Evolutionary conservation across 83 land plant species (phyloP).

Genomic region (Picea abies): DNA sequence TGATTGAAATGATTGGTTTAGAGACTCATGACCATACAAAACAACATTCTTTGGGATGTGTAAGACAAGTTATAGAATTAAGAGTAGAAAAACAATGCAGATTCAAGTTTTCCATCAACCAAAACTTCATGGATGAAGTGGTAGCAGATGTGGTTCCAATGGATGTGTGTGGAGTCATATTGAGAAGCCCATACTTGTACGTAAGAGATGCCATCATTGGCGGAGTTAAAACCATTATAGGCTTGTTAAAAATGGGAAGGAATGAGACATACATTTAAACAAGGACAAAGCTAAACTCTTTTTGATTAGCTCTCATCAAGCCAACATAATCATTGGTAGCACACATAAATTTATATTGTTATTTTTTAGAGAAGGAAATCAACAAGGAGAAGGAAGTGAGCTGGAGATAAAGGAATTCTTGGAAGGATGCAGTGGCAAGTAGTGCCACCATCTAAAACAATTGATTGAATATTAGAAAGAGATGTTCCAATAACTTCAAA

Average conservation of each 20-base stretch:
- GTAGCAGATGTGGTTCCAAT: not conserved
- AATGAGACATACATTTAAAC: not conserved
- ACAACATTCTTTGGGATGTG: too few relatives aligned
- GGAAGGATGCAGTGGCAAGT: not conserved
- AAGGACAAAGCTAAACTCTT: not conserved
- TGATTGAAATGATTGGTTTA: too few relatives aligned
- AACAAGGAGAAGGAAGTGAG: not conserved
- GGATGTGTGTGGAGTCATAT: not conserved
- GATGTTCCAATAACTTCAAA: not conserved
- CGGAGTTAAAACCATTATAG: not conserved
- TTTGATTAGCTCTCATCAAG: not conserved
- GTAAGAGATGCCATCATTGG: not conserved
- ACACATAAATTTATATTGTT: not conserved
- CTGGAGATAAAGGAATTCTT: not conserved
- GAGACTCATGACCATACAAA: too few relatives aligned
- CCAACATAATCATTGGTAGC: not conserved
- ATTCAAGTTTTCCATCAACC: not conserved
- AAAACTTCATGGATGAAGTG: not conserved
- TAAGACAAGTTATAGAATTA: not conserved
- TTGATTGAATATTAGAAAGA: too few relatives aligned
- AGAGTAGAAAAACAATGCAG: not conserved
- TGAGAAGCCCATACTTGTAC: not conserved
- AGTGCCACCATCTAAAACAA: not conserved
- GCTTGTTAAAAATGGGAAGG: not conserved
- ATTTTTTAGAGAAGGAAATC: not conserved